phyloP scores from a whole-genome alignment of 2,329 filamentous ascomycete species.

The Penicillium crustosum region DNA sequence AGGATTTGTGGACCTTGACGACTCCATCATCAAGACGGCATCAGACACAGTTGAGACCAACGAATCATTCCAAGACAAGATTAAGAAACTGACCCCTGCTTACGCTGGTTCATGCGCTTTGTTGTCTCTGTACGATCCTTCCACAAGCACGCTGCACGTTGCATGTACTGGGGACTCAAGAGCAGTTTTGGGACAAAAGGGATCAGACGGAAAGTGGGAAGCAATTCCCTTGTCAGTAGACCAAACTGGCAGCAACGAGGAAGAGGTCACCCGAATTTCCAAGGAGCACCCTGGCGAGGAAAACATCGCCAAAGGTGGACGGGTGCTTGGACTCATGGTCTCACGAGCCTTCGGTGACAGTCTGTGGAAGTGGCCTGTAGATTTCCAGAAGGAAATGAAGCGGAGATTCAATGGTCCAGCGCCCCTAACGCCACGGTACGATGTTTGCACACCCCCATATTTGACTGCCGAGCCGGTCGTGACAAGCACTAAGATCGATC shows the following conservation, averaged over 20 bases:
- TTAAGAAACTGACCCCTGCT: conserved; percentile 26
- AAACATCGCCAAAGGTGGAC: conserved; percentile 57
- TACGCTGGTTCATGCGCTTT: conserved; percentile 63
- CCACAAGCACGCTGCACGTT: conserved; percentile 55
- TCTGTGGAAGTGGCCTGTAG: conserved; percentile 65
- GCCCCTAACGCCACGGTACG: conserved; percentile 40
- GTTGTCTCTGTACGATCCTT: conserved; percentile 61
- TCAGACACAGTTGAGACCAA: conserved; percentile 15
- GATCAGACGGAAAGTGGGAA: conserved; percentile 49
- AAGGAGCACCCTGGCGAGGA: conserved; percentile 63
- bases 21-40: conserved; percentile 28
- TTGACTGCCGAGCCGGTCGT: conserved; percentile 67
- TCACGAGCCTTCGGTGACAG: conserved; percentile 69
- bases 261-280: conserved; percentile 57
- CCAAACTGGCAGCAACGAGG: conserved; percentile 63
- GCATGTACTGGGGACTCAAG: conserved; percentile 68
- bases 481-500: conserved; percentile 55
- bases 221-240: conserved; percentile 60
- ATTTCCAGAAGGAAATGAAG: conserved; percentile 46
- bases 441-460: conserved; percentile 60
- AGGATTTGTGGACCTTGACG: conserved; percentile 27
- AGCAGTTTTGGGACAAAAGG: conserved; percentile 57
- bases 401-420: conserved; percentile 42
- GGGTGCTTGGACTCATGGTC: conserved; percentile 61
- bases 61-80: conserved; percentile 22